A percentile compares a stretch with the other conserved stretches of the same genome.
Evolutionary conservation across 768 basidiomycete species (phyloP).

Genomic region (Tulasnella sp.): DNA sequence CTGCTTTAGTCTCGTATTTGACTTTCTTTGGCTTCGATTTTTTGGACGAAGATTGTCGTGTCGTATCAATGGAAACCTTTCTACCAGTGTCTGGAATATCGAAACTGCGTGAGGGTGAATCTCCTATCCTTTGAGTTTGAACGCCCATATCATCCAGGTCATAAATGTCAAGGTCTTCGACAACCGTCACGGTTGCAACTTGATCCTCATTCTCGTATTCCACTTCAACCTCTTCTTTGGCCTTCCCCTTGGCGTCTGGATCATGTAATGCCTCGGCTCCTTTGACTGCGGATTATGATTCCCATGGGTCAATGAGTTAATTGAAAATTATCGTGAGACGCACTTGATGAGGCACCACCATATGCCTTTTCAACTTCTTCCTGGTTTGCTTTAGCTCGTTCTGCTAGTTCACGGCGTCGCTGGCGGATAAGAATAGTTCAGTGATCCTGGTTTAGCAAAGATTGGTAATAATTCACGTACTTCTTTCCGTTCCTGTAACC

Average conservation of each 20-base stretch:
- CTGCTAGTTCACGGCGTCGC: conserved; percentile 66
- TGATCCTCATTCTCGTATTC: conserved; percentile 77
- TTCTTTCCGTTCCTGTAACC: conserved; percentile 62
- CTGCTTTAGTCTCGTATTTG: too few species aligned
- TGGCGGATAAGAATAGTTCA: conserved; percentile 23
- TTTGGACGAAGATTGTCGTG: too few species aligned
- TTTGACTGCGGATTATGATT: neutral
- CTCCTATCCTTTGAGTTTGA: neutral
- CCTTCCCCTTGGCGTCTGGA: neutral
- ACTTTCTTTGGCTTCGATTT: too few species aligned
- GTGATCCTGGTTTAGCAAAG: neutral
- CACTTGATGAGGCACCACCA: conserved; percentile 10
- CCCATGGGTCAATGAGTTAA: neutral
- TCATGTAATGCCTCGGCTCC: conserved; percentile 12
- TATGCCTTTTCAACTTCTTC: conserved; percentile 56
- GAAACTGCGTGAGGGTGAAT: conserved; percentile 9
- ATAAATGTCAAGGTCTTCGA: conserved; percentile 80
- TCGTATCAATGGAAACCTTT: too few species aligned
- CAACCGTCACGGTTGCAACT: conserved; percentile 78
- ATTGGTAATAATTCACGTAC: conserved; percentile 32
- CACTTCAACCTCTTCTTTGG: conserved; percentile 37
- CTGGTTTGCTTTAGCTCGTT: conserved; percentile 67
- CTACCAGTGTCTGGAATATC: too few species aligned
- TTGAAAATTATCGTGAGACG: neutral
- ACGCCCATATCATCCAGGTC: conserved; percentile 24